Evolutionary conservation across 345 rosid species (phyloP).

Genomic region (Arabis hirsuta): DNA sequence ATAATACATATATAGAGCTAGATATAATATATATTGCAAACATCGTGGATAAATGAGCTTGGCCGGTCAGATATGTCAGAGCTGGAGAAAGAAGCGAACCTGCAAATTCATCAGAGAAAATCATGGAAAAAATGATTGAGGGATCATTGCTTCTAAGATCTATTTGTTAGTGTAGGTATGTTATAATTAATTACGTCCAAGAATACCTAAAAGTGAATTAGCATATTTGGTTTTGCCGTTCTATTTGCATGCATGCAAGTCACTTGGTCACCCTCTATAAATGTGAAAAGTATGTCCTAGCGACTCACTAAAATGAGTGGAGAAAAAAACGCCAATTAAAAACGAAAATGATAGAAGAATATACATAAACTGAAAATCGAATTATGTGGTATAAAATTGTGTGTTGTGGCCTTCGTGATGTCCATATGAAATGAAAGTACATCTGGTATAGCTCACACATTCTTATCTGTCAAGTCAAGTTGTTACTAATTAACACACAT

Average conservation of each 20-base stretch:
- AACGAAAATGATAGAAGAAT: not conserved
- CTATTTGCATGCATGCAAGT: conserved; percentile 44
- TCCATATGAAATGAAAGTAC: conserved; percentile 13
- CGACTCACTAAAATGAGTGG: conserved; percentile 37
- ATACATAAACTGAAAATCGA: not conserved
- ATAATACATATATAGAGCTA: too few relatives aligned
- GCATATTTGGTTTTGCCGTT: conserved; percentile 29
- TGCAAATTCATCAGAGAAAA: too few relatives aligned
- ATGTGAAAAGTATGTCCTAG: conserved; percentile 43
- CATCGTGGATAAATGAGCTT: too few relatives aligned
- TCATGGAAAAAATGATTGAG: too few relatives aligned
- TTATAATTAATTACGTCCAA: not conserved
- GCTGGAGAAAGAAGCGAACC: too few relatives aligned
- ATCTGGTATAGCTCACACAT: conserved; percentile 9
- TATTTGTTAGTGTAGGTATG: not conserved
- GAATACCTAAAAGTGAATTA: not conserved
- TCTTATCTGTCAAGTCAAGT: conserved; percentile 7
- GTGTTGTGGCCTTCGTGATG: conserved; percentile 7
- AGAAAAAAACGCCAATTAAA: not conserved
- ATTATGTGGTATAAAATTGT: conserved; percentile 24
- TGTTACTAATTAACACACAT: not conserved
- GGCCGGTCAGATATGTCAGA: too few relatives aligned
- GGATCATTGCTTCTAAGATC: too few relatives aligned
- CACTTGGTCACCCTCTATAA: conserved; percentile 34
- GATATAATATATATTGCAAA: too few relatives aligned